Evolutionary conservation across 441 rosid species (phyloP), one percentile per base, ranked within the genome.

Genomic region (Pelargonium myrrhifolium): DNA sequence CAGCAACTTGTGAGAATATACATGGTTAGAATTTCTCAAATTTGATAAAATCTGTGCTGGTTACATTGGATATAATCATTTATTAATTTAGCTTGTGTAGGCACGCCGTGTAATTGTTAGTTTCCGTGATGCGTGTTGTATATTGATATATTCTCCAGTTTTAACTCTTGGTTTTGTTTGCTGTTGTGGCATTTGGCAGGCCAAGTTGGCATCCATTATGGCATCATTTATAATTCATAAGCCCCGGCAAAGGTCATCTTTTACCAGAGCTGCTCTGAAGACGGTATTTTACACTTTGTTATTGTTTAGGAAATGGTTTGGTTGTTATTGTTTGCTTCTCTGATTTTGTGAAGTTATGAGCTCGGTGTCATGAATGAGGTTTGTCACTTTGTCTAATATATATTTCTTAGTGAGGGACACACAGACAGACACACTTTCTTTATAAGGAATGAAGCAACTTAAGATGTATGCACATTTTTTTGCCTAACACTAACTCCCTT

Each of bases 171-270:
- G 65, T 71, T 61, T 65, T 26, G 59, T 14, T 26, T 43, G 40
- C 65, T 59, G 8, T 15, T 24, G 14, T 67, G 68, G 61, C 67
- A 21, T 18, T 47, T 70, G 62, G 64, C 72, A 92, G 98, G 76
- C 98, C 65, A 89, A 89, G 84, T 71, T 94, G 76, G 94, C 94
- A 1, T 84, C 90, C 14, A 79, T 86, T 65, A 80, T 92, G 99
- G 97, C 97, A 55, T 85, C 96, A 72, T 94, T 92, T 69, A 94
- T 94, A 64, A 87, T 94, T 72, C 97, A 86, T 74, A 92, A 89
- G 67, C 90, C 86, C 56, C 77, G 80, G 68, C 86, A 87, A 72
- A 82, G 73, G 69, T 87, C 84, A 1, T 84, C 92, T 37, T 92
- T 92, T 79, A 84, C 83, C 49, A 89, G 68, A 77, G 87, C 98